Conservation (phyloP, 345 rosid genomes). For the Lepidium didymum region DNA sequence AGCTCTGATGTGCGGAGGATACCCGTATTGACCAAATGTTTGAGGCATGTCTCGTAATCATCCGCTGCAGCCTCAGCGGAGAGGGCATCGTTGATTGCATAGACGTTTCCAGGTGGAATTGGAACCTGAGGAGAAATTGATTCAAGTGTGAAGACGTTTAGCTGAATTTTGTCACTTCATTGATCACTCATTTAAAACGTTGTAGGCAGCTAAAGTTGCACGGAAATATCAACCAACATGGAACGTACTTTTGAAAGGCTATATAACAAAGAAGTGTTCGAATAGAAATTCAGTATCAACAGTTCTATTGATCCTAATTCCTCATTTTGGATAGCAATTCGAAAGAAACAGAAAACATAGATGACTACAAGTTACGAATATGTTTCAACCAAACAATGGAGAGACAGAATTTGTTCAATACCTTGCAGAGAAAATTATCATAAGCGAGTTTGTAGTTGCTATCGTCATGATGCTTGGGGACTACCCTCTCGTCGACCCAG, state of each 20-base stretch:
- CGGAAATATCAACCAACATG: background rate
- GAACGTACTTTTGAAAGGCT: background rate
- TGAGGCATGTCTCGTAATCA: conserved; percentile 72
- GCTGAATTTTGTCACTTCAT: background rate
- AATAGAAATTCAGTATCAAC: background rate
- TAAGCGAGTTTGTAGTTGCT: conserved; percentile 84
- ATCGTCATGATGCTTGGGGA: conserved; percentile 78
- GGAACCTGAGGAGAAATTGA: conserved; percentile 39
- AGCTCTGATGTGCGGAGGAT: conserved; percentile 38
- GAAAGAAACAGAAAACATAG: background rate
- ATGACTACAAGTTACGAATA: background rate
- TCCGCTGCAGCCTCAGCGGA: conserved; percentile 83
- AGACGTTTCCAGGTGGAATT: conserved; percentile 54
- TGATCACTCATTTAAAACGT: background rate
- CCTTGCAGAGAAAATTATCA: conserved; percentile 68
- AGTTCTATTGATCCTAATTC: background rate
- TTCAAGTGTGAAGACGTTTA: background rate
- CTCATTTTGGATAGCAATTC: background rate
- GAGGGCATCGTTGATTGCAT: conserved; percentile 70
- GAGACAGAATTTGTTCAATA: background rate
- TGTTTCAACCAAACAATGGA: background rate
- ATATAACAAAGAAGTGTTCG: background rate
- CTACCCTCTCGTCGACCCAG: conserved; percentile 94
- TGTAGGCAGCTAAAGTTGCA: background rate
- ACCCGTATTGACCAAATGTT: conserved; percentile 38